Evolutionary conservation across 2,329 filamentous ascomycete genomes (phyloP), one percentile per base, ranked within the genome.

Genomic region (Penicillium sp.): DNA sequence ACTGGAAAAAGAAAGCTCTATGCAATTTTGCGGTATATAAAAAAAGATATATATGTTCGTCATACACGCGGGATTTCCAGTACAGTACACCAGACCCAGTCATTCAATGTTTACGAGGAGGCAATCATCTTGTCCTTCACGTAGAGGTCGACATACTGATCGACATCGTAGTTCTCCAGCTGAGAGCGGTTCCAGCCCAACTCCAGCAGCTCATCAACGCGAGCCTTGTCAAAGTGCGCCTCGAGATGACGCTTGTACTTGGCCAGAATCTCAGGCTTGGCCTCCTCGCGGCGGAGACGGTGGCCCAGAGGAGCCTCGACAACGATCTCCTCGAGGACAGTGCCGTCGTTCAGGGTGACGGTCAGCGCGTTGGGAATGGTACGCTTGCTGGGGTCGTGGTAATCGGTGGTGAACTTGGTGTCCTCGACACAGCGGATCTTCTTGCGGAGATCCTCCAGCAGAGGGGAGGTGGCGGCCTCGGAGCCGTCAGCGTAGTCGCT

Each of bases 291-390:
- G 65, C 94, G 84, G 72, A 94, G 83, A 65, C 89, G 89, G 82
- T 99, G 94, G 69, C 94, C 94, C 41, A 99, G 86, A 57, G 94
- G 94, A 58, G 94, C 93, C 82, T 97, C 93, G 54, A 99, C 90
- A 49, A 90, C 89, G 59, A 96, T 87, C 81, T 99, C 94, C 23
- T 93, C 89, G 36, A 97, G 83, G 10, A 94, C 83, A 47, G 92
- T 96, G 70, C 94, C 94, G 74, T 97, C 93, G 76, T 96, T 94
- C 67, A 99, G 84, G 70, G 89, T 93, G 58, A 99, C 93, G 31
- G 93, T 97, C 65, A 99, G 83, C 9, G 93, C 94, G 81, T 99
- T 99, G 77, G 92, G 91, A 79, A 99, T 99, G 77, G 92, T 97
- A 70, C 94, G 91, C 81, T 96, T 90, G 67, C 84, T 81, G 31